Conservation (phyloP, 192 early-diverging fungal species). For the Podila horticola region DNA sequence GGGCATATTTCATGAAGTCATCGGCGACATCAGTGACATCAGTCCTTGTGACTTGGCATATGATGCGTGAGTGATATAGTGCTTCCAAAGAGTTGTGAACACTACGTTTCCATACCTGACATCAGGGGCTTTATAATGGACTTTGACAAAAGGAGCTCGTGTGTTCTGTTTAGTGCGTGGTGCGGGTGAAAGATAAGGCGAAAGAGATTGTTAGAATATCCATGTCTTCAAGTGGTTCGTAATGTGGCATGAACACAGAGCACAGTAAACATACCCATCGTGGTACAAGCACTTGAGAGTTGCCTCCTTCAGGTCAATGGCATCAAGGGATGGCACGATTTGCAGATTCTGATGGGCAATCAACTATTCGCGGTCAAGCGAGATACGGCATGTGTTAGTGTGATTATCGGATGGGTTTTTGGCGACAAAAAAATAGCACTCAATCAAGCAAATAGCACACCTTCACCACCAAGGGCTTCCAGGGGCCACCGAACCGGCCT, state of each 20-base stretch:
- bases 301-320: slow-evolving; percentile 15
- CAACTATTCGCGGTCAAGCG: slow-evolving; percentile 6
- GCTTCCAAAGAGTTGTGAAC: too few relatives aligned
- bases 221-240: background rate
- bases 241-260: background rate
- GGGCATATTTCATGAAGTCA: background rate
- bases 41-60: background rate
- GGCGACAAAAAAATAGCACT: too few relatives aligned
- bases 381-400: too few relatives aligned
- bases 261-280: slow-evolving; percentile 11
- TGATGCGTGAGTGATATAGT: background rate
- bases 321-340: background rate
- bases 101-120: background rate
- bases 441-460: too few relatives aligned
- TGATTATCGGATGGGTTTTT: too few relatives aligned
- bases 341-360: slow-evolving; percentile 19
- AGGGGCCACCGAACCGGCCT: too few relatives aligned
- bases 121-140: background rate
- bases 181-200: background rate
- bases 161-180: background rate
- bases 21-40: background rate
- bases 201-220: background rate
- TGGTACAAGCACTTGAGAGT: slow-evolving; percentile 15
- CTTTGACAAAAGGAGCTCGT: background rate
- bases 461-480: too few relatives aligned